A percentile compares a stretch with the other conserved stretches of the same genome.
Conservation (phyloP, 495 filamentous ascomycete species). For the Xylaria sp. region DNA sequence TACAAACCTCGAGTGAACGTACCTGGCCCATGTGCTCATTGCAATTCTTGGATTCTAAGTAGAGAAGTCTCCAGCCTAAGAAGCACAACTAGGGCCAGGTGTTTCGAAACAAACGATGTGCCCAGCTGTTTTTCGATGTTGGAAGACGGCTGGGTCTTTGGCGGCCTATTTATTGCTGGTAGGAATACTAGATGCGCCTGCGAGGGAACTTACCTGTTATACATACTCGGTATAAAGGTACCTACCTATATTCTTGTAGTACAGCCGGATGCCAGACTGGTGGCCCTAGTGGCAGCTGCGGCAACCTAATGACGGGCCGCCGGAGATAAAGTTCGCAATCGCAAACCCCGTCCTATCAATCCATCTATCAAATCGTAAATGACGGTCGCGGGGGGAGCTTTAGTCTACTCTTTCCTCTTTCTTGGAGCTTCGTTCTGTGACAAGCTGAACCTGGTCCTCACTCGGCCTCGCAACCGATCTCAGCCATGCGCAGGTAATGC, state of each 20-base stretch:
- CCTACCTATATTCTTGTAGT: too few relatives aligned
- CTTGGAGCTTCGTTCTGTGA: conserved; percentile 10
- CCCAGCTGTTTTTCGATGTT: too few relatives aligned
- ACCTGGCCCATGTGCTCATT: too few relatives aligned
- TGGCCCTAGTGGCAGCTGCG: conserved; percentile 4
- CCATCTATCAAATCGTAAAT: conserved; percentile 9
- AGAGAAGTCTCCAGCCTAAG: too few relatives aligned
- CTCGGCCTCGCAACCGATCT: conserved; percentile 19
- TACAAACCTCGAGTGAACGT: not conserved
- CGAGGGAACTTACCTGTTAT: too few relatives aligned
- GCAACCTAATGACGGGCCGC: conserved; percentile 5
- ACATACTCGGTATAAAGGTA: too few relatives aligned
- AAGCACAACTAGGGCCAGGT: too few relatives aligned
- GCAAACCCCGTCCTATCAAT: conserved; percentile 2
- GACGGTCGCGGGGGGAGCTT: conserved; percentile 27
- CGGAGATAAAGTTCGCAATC: conserved; percentile 10
- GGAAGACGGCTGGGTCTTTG: too few relatives aligned
- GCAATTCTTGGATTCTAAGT: too few relatives aligned
- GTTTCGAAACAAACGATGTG: too few relatives aligned
- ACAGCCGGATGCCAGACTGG: not conserved
- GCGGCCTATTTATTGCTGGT: too few relatives aligned
- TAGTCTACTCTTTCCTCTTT: not conserved
- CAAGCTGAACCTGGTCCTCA: not conserved
- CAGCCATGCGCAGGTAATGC: conserved; percentile 44
- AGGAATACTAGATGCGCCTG: too few relatives aligned